Evolutionary conservation across 208 protist genomes (phyloP).

Genomic region (Wallacemonas rigidus): DNA sequence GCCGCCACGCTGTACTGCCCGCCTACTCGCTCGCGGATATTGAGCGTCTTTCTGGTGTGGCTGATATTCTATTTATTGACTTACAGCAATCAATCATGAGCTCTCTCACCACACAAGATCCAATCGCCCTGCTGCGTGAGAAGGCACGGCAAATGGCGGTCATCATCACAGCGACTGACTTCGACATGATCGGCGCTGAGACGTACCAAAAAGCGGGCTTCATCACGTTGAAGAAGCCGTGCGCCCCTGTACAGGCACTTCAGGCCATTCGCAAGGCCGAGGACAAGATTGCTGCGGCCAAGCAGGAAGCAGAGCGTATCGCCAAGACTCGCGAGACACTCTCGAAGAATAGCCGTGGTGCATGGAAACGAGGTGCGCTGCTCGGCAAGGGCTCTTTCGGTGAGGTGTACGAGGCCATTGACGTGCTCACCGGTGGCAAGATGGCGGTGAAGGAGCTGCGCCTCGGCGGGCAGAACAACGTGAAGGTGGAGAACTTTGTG

Average conservation of each 20-base stretch:
- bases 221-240: slow-evolving; percentile 85
- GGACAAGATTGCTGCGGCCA: slow-evolving; percentile 70
- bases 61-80: slow-evolving; percentile 89
- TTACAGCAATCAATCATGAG: slow-evolving; percentile 74
- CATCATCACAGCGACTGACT: slow-evolving; percentile 68
- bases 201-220: slow-evolving; percentile 83
- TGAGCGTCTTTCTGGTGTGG: slow-evolving; percentile 63
- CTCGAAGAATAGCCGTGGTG: slow-evolving; percentile 80
- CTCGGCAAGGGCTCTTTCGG: slow-evolving; percentile 86
- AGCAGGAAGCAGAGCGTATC: slow-evolving; percentile 78
- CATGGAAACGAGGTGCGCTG: slow-evolving; percentile 73
- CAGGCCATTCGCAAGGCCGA: slow-evolving; percentile 75
- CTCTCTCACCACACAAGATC: slow-evolving; percentile 41
- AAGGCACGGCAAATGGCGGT: slow-evolving; percentile 81
- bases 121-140: slow-evolving; percentile 72
- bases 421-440: slow-evolving; percentile 81
- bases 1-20: slow-evolving; percentile 84
- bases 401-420: slow-evolving; percentile 86
- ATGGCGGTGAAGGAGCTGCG: slow-evolving; percentile 92
- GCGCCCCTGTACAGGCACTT: slow-evolving; percentile 73
- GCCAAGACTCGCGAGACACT: slow-evolving; percentile 76
- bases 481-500: slow-evolving; percentile 77
- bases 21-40: slow-evolving; percentile 75
- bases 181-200: slow-evolving; percentile 57
- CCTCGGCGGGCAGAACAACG: slow-evolving; percentile 52